Base-by-base conservation (phyloP, 768 basidiomycete species). In the Rhizopogon salebrosus region DNA sequence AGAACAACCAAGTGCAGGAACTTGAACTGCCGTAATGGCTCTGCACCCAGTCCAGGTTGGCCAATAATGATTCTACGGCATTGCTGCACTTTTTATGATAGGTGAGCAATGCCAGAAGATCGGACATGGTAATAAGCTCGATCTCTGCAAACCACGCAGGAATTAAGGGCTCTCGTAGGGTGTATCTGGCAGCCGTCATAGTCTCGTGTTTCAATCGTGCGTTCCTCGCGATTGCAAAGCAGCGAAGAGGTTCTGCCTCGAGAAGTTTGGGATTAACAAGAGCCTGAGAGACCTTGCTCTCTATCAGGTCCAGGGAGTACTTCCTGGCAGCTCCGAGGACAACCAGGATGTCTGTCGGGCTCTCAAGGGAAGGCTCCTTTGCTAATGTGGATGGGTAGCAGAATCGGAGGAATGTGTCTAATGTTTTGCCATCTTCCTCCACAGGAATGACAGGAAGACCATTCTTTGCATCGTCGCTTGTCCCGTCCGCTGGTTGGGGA, bases 291-390 rank as follows among this genome's bases (percentile, higher is more conserved):
- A 66, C 51, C 20, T 46, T 51, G 20, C 56, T 60, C 51, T 69
- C 57, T 5, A 75, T 55, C 6, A 68, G 67, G 27, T 67, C 64
- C 68, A 75, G 70, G 41, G 72, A 71, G 57, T 71, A 75, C 59
- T 75, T 77, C 49, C 62, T 59, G 16, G 72, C 76, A 14, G 71
- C 69, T 29, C 68, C 65, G 26, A 65, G 55, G 46, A 70, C 69
- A 18, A 22, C 24, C 6, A 26, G 11, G 7, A 31, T 16, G 29
- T 51, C 46, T 20, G 3, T 6, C 50, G 31, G 29, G 16, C 10
- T 46, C 18, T 31, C 50, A 11, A 51, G 22, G n/a, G 24, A 48
- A 10, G 41, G 41, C 22, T 48, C 50, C 31, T 46, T 29, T 3
- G 29, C 46, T 7, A 51, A 23, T n/a, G 39, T 48, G n/a, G 50